Percentiles rank a stretch among this genome's conserved stretches.
These are phyloP conservation scores for Arthrinium puccinioides DNA, from an alignment of 2,329 filamentous ascomycete genomes.

Conservation along the genomic window DNA sequence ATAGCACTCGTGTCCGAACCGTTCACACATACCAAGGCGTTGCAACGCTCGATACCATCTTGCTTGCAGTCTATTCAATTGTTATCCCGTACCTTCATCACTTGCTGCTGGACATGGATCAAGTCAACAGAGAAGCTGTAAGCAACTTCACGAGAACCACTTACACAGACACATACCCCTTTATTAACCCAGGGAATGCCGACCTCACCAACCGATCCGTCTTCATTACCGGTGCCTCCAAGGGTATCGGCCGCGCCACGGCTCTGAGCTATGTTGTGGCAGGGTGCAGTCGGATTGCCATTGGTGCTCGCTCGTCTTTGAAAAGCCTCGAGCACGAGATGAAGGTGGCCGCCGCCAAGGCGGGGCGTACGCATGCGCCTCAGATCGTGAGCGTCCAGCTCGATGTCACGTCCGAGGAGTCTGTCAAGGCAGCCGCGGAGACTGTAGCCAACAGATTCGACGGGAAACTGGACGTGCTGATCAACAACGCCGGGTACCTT, in stretches of 20 bases:
- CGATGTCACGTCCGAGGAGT: slow-evolving; percentile 23
- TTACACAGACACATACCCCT: slow-evolving; percentile 22
- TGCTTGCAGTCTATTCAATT: too few relatives aligned
- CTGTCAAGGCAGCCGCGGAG: slow-evolving; percentile 18
- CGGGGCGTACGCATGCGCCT: slow-evolving; percentile 10
- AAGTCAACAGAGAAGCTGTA: slow-evolving; percentile 6
- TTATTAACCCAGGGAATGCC: slow-evolving; percentile 19
- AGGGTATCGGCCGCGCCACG: slow-evolving; percentile 25
- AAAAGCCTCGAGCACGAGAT: slow-evolving; percentile 14
- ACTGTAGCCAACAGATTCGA: slow-evolving; percentile 14
- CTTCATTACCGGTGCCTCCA: slow-evolving; percentile 28
- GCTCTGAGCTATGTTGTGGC: slow-evolving; percentile 23
- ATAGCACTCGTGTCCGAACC: too few relatives aligned
- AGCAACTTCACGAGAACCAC: slow-evolving; percentile 8
- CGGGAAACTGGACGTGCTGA: slow-evolving; percentile 26
- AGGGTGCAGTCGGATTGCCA: slow-evolving; percentile 27
- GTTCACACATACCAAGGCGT: too few relatives aligned
- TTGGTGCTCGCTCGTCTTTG: slow-evolving; percentile 19
- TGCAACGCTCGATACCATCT: too few relatives aligned
- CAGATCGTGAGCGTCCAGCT: slow-evolving; percentile 22
- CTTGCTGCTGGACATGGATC: too few relatives aligned
- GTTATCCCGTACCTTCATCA: too few relatives aligned
- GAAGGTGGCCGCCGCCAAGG: slow-evolving; percentile 12
- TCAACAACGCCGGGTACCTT: slow-evolving; percentile 34
- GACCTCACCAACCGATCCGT: slow-evolving; percentile 22